Evolutionary conservation across 495 filamentous ascomycete genomes (phyloP).

Genomic region (Trichoderma orchidacearum): DNA sequence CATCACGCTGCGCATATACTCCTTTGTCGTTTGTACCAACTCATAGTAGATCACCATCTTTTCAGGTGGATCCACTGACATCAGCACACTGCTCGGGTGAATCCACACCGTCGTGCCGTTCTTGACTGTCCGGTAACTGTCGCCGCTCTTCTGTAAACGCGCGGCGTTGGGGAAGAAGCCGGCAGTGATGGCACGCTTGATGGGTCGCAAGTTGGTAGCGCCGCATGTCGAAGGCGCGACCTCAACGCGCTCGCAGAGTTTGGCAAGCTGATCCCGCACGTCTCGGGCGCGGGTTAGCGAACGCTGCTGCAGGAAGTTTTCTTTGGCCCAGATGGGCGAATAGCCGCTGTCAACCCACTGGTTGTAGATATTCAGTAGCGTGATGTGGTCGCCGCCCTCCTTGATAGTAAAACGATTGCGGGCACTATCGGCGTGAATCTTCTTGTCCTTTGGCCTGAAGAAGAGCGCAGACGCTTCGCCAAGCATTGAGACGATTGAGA

Average conservation of each 20-base stretch:
- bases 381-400: conserved; percentile 85
- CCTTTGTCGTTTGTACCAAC: conserved; percentile 81
- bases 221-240: conserved; percentile 60
- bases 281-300: conserved; percentile 76
- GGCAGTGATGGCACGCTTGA: conserved; percentile 76
- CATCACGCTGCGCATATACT: conserved; percentile 84
- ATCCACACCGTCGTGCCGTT: conserved; percentile 80
- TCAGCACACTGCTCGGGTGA: conserved; percentile 73
- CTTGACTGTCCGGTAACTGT: conserved; percentile 91
- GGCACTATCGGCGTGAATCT: conserved; percentile 86
- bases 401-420: conserved; percentile 85
- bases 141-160: conserved; percentile 67
- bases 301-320: conserved; percentile 90
- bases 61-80: conserved; percentile 59
- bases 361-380: conserved; percentile 91
- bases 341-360: conserved; percentile 94
- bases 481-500: conserved; percentile 92
- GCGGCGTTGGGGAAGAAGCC: conserved; percentile 97
- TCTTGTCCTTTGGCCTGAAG: conserved; percentile 95
- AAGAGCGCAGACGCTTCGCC: conserved; percentile 80
- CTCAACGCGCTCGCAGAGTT: conserved; percentile 88
- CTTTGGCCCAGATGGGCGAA: conserved; percentile 72
- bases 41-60: conserved; percentile 90
- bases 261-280: conserved; percentile 87
- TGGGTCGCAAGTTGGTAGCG: conserved; percentile 53